Base-by-base conservation (phyloP, 441 rosid genomes). In the Pelargonium cotyledonis region DNA sequence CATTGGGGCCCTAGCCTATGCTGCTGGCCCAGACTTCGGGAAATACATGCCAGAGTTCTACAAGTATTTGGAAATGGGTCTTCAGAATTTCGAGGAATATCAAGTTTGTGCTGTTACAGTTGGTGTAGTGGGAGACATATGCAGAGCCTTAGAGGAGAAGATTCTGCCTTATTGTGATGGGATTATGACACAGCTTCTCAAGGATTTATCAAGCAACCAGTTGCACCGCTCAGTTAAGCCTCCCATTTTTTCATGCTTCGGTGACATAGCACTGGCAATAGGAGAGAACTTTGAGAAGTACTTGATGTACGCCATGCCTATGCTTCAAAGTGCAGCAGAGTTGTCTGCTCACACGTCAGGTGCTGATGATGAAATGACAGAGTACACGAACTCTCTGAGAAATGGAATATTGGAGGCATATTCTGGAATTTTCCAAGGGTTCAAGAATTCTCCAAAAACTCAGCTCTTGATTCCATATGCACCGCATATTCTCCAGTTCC, bases 381-480 rank as follows among this genome's bases (percentile, higher is more conserved):
- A 85, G 69, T 85, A 85, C 70, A 80, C 86, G 46, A 83, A 85
- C 73, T 78, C 89, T 38, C 67, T 85, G 68, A 80, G 86, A 80
- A 85, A 83, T 65, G 86, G 89, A 46, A 83, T 85, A 40, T 70
- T 85, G 76, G 89, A 85, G 77, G 89, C 89, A 11, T 85, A 85
- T 69, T 83, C 89, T n/a, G 86, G 86, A 49, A 83, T 85, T 68
- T 83, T 85, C 65, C 89, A 85, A 76, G 86, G 89, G 55, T 85
- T 85, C 31, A 85, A 83, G 81, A 81, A 77, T 62, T 81, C 89
- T 15, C 79, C 85, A 15, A 83, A 85, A 75, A 77, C 80, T 63
- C 88, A 85, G 72, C 77, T 85, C 57, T 77, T 85, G 81, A 75
- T 83, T 73, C 86, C 86, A 44, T 81, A 85, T 64, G 89, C 86